Base-by-base conservation (phyloP, 768 basidiomycete genomes). In the Pleurotus sapidus region DNA sequence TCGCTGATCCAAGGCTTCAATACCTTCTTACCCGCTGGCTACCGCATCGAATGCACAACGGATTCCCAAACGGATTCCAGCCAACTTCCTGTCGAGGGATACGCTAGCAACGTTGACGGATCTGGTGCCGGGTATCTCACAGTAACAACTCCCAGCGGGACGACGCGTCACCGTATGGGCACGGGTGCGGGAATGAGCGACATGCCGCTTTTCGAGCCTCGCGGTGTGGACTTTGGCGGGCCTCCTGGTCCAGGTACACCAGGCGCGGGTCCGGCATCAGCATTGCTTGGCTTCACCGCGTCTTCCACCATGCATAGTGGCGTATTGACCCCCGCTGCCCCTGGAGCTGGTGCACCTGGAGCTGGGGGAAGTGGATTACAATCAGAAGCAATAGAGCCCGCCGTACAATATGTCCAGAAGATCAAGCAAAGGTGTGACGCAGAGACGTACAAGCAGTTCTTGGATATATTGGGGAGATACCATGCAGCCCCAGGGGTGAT, bases 1-100 rank as follows among this genome's bases (percentile, higher is more conserved):
- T 68, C 77, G 4, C 88, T 99, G 59, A 98, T 99, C 46, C 93
- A 96, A 71, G 95, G 95, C 8, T 99, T 99, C 81, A 98, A 98
- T 74, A 97, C 95, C 0, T 99, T 98, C 73, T 82, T 99, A 9
- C 96, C 96, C 3, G 81, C 84, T 18, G 96, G 96, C 14, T 99
- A 98, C 68, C 87, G 91, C 48, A 98, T 99, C 69, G 93, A 96
- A 62, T 88, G 86, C 63, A 81, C 81, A 12, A 74, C 74, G 30
- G 86, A 90, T 63, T 72, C 80, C n/a, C 34, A 24, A 18, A 38
- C 17, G 14, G 50, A 53, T 38, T 15, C 9, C 17, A 27, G 18
- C 17, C 23, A 47, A 2, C 46, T 24, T 12, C n/a, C n/a, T 12
- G 46, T 12, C 9, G 46, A 24, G 20, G 42, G 15, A n/a, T 27